A percentile compares a stretch with the other conserved stretches of the same genome.
Conservation (phyloP, 148 eudicot genomes). For the Amaranthus hypochondriacus region DNA sequence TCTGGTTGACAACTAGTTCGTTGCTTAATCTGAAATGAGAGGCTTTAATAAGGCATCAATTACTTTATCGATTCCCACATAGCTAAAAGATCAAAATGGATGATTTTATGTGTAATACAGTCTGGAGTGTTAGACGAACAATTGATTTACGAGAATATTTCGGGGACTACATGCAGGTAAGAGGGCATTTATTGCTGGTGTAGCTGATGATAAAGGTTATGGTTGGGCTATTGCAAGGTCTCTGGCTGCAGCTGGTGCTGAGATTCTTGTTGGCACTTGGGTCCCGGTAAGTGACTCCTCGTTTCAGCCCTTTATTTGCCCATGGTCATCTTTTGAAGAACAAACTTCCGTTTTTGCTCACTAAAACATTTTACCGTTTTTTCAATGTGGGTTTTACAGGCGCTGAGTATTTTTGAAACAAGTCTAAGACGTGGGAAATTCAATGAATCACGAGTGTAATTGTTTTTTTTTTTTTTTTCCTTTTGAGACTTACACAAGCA, state of each 20-base stretch:
- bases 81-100: too few relatives aligned
- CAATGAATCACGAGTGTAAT: constrained; percentile 83
- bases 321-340: not conserved
- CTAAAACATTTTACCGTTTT: not conserved
- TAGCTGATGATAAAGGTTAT: constrained; percentile 96
- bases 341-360: not conserved
- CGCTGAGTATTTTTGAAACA: constrained; percentile 79
- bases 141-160: not conserved
- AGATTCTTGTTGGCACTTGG: constrained; percentile 97
- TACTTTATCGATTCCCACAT: not conserved
- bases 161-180: constrained; percentile 44
- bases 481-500: not conserved
- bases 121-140: not conserved
- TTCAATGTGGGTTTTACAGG: constrained; percentile 34
- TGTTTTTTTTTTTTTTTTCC: constrained; percentile 5
- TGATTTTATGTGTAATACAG: too few relatives aligned
- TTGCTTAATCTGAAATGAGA: not conserved
- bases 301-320: not conserved
- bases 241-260: constrained; percentile 97
- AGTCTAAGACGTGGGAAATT: constrained; percentile 90
- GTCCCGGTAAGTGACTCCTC: constrained; percentile 68
- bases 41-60: not conserved
- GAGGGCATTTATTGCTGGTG: constrained; percentile 90
- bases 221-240: constrained; percentile 99
- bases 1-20: not conserved